Evolutionary conservation across 2,329 filamentous ascomycete genomes (phyloP), one percentile per base, ranked within the genome.

Genomic region (Coleophoma eucalyptorum): DNA sequence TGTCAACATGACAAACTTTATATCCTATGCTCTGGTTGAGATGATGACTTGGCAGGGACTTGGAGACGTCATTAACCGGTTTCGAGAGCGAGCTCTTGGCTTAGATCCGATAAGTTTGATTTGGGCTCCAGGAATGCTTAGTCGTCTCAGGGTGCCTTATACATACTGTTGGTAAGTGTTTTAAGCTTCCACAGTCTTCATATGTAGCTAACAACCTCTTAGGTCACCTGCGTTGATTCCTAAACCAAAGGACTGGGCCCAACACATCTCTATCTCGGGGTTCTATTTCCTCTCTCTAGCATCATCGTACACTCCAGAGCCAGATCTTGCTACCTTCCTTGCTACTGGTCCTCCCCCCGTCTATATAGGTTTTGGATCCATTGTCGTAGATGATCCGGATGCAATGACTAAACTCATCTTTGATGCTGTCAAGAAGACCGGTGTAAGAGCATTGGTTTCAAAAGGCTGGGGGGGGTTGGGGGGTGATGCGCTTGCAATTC

Each of bases 391-490:
- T 50, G 83, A 92, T 53, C 87, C 87, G 0, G 80, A 87, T 51
- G 80, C 72, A 1, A 79, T 92, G 68, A 92, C 89, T 0, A 71
- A 76, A 18, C 76, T 85, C 51, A 86, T 93, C 7, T 89, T 92
- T 50, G 83, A 88, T 13, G 87, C 89, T 1, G 75, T 91, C 3
- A 72, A 75, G 47, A 74, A 77, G 10, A 77, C 84, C 0, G 87
- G 87, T 1, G 78, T 89, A n/a, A 78, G 90, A 50, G 90, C 90
- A 2, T 71, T 96, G 1, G 86, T 96, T 1, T 93, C 89, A 0
- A 91, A 93, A 62, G 91, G 90, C 15, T 96, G 90, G 91, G 90
- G 90, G 45, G 90, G 90, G 0, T 75, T 96, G 7, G 90, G 90
- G 31, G 86, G 81, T 0, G 87, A 90, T 59, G 74, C 83, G 32